These are phyloP conservation scores for Lolium rigidum DNA, from an alignment of 176 grass and related monocot species.

Conservation along the genomic window DNA sequence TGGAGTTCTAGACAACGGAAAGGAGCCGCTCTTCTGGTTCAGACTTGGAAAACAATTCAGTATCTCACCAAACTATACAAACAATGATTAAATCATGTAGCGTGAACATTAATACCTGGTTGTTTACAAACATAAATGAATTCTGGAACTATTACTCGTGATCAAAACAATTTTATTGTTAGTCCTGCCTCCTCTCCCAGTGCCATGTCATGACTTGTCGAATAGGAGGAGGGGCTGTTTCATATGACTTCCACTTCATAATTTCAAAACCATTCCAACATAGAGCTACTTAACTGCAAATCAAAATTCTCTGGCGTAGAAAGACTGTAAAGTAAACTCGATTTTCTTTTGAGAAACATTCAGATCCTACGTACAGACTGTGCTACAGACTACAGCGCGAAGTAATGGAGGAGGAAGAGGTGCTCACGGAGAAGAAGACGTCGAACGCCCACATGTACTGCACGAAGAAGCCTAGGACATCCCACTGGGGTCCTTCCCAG, in stretches of 20 bases:
- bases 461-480: constrained; percentile 77
- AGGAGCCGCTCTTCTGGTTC: neutral
- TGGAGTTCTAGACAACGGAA: neutral
- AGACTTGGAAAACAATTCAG: neutral
- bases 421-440: constrained; percentile 77
- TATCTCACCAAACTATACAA: too few species aligned
- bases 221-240: too few species aligned
- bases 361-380: neutral
- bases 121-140: neutral
- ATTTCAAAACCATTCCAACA: neutral
- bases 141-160: neutral
- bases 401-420: neutral
- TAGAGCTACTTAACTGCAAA: neutral
- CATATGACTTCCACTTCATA: too few species aligned
- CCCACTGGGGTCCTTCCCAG: constrained; percentile 75
- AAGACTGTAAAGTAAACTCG: neutral
- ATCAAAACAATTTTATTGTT: neutral
- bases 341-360: neutral
- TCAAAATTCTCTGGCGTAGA: neutral
- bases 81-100: neutral
- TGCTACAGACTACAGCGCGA: neutral
- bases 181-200: neutral
- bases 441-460: constrained; percentile 96
- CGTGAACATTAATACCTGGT: neutral
- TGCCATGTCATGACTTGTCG: too few species aligned